Base-by-base conservation (phyloP, 768 basidiomycete species). In the Phylloporus scabripes region DNA sequence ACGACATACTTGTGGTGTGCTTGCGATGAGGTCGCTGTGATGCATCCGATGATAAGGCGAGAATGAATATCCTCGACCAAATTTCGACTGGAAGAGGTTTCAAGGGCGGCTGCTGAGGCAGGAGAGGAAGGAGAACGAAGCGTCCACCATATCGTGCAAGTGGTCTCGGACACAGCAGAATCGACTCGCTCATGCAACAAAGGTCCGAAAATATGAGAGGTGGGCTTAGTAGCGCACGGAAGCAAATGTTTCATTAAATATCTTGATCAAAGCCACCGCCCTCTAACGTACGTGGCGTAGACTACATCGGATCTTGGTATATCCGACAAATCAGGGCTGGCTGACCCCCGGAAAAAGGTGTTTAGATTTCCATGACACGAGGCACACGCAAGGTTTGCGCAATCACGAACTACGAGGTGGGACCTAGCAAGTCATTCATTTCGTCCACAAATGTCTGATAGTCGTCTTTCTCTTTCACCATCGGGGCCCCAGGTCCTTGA, bases 361-460 rank as follows among this genome's bases (percentile, higher is more conserved):
- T n/a, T n/a, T n/a, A n/a, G n/a, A n/a, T n/a, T 21, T 40, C 14
- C 23, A 40, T 7, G 32, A 18, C 10, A 33, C 34, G 32, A 17
- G 28, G 18, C 21, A 37, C 18, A 42, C 23, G 11, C 24, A 14
- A 42, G 10, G 11, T 38, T 11, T 10, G 18, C 14, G 15, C 39
- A 15, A 48, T 64, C 52, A 64, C 42, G 31, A 45, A 29, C 39
- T 43, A 7, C 46, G 41, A 12, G 61, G 28, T 7, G 7, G 28
- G 57, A 20, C 69, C 71, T 29, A 88, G 60, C 41, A 88, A 76
- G 61, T 87, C 85, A 26, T 77, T 75, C 78, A 88, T 81, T 55
- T 86, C 86, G 48, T 84, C 85, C 36, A 87, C 70, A 66, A 87
- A 89, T 53, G 81, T 87, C 45, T 77, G 79, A 60, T 89, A 90